A percentile compares a stretch with the other conserved stretches of the same genome.
Evolutionary conservation across 2,329 filamentous ascomycete species (phyloP).

Genomic region (Cladosporium sp.): DNA sequence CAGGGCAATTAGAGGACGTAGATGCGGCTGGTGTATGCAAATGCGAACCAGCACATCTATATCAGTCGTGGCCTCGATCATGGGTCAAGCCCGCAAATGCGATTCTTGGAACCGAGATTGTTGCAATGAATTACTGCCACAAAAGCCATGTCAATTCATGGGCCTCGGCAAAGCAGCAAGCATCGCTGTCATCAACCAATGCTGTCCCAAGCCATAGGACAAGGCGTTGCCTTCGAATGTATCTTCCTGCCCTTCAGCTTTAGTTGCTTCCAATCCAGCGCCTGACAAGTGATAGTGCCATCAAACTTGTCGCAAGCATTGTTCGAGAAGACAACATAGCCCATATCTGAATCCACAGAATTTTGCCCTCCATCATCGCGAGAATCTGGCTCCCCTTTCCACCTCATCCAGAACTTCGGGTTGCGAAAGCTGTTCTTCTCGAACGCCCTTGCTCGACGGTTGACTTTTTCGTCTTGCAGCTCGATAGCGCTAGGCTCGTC

Average conservation of each 20-base stretch:
- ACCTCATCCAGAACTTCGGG: constrained; percentile 20
- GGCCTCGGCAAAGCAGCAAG: no score
- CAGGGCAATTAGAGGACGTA: no score
- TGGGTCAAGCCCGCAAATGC: no score
- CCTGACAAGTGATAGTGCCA: constrained; percentile 15
- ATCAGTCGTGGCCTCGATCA: no score
- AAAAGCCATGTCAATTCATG: no score
- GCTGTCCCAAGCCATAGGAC: constrained; percentile 8
- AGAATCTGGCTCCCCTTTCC: constrained; percentile 8
- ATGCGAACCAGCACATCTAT: no score
- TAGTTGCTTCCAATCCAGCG: constrained; percentile 17
- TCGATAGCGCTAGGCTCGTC: constrained; percentile 8
- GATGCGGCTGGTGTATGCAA: no score
- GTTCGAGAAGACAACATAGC: constrained; percentile 19
- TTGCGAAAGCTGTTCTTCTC: constrained; percentile 20
- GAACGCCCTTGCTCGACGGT: constrained; percentile 12
- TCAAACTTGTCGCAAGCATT: constrained; percentile 18
- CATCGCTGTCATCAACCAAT: background rate
- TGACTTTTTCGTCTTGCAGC: constrained; percentile 14
- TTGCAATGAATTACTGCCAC: no score
- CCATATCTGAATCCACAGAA: constrained; percentile 1
- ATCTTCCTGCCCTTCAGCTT: constrained; percentile 17
- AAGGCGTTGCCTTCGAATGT: constrained; percentile 11
- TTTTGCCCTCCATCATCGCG: background rate
- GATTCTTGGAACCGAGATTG: no score